Conservation (phyloP, 2,329 filamentous ascomycete species). For the Verticillium klebahnii region DNA sequence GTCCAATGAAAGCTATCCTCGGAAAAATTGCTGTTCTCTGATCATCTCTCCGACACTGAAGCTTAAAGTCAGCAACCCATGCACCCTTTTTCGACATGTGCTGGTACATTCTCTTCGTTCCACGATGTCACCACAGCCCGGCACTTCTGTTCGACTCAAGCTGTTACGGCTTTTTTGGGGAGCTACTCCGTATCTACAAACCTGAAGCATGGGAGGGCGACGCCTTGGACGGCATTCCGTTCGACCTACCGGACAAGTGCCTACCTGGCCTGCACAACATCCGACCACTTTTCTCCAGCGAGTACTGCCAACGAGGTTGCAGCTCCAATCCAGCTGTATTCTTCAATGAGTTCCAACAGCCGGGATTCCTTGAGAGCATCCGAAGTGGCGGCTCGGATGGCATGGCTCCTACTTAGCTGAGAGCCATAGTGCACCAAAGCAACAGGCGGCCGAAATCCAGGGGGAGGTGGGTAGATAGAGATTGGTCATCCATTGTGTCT, state of each 20-base stretch:
- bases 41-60: too few relatives aligned
- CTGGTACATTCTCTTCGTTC: constrained; percentile 19
- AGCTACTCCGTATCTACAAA: constrained; percentile 23
- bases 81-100: constrained; percentile 16
- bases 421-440: too few relatives aligned
- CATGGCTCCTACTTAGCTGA: too few relatives aligned
- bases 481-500: too few relatives aligned
- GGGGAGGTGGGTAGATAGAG: too few relatives aligned
- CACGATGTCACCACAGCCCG: constrained; percentile 21
- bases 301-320: background rate
- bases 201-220: constrained; percentile 18
- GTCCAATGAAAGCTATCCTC: too few relatives aligned
- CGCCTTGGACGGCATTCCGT: constrained; percentile 17
- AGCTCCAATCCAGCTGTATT: background rate
- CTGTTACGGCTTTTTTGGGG: constrained; percentile 16
- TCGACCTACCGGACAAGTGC: constrained; percentile 18
- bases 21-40: too few relatives aligned
- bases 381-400: too few relatives aligned
- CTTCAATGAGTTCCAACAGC: background rate
- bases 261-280: constrained; percentile 20
- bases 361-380: background rate
- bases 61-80: too few relatives aligned
- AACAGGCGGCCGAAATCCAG: too few relatives aligned
- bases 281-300: background rate
- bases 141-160: constrained; percentile 17